Conservation (phyloP, 2,329 filamentous ascomycete genomes). For the Sporothrix curviconia region DNA sequence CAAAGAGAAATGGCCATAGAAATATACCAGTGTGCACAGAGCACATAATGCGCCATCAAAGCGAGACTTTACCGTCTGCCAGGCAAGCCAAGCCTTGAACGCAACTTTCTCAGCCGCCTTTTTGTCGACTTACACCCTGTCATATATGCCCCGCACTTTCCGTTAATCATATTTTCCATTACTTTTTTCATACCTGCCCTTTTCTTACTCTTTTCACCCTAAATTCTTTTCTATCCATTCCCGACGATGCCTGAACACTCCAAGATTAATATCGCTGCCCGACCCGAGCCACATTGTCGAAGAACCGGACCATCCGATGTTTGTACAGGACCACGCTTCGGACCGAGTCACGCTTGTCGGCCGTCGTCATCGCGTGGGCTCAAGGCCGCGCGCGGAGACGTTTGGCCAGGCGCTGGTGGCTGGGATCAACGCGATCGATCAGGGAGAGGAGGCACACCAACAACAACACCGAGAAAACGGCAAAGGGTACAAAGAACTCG, state of each 20-base stretch:
- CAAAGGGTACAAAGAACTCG: not conserved
- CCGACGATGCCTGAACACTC: not conserved
- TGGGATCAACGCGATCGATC: not conserved
- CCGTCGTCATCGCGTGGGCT: not conserved
- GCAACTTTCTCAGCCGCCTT: too few species aligned
- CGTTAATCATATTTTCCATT: too few species aligned
- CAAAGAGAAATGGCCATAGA: too few species aligned
- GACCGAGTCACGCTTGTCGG: not conserved
- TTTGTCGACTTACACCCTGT: too few species aligned
- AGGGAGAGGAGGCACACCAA: not conserved
- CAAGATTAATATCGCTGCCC: not conserved
- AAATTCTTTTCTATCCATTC: not conserved
- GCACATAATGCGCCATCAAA: too few species aligned
- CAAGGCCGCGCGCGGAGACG: not conserved
- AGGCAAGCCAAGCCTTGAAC: too few species aligned
- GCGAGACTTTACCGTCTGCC: too few species aligned
- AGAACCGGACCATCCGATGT: slow-evolving; percentile 3
- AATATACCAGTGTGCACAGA: too few species aligned
- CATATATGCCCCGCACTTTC: too few species aligned
- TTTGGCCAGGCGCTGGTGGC: not conserved
- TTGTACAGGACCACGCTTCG: not conserved
- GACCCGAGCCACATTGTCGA: not conserved
- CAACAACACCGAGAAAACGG: not conserved
- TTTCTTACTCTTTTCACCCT: not conserved
- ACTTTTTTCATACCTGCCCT: not conserved